Percentiles rank a stretch among this genome's conserved stretches.
Conservation (phyloP, 108 stramenopile genomes). For the Conticribra guillardii region DNA sequence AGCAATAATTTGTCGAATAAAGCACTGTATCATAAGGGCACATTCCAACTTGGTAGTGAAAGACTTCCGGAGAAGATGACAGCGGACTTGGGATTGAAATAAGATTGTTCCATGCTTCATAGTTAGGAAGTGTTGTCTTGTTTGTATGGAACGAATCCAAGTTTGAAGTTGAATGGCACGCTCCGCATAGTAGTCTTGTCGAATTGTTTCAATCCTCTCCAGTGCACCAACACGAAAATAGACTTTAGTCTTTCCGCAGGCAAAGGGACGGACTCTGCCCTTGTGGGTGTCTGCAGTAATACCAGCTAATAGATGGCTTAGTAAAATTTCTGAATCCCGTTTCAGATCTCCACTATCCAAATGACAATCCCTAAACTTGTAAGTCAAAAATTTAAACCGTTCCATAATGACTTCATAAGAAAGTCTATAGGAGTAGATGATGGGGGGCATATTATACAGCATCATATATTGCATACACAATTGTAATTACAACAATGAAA, state of each 20-base stretch:
- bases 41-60: conserved; percentile 37
- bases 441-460: no score
- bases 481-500: no score
- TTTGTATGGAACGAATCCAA: conserved; percentile 51
- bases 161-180: conserved; percentile 59
- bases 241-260: conserved; percentile 85
- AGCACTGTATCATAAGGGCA: conserved; percentile 71
- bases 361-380: conserved; percentile 38
- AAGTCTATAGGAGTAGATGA: no score
- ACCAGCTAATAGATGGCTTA: conserved; percentile 38
- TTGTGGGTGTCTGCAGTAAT: conserved; percentile 38
- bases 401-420: conserved; percentile 67
- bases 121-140: conserved; percentile 38
- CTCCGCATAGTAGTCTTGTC: conserved; percentile 70
- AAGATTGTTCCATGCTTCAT: conserved; percentile 45
- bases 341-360: conserved; percentile 40
- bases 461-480: no score
- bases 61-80: conserved; percentile 20
- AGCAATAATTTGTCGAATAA: conserved; percentile 60
- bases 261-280: conserved; percentile 64
- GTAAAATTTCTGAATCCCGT: conserved; percentile 36
- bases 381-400: conserved; percentile 68
- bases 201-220: conserved; percentile 71
- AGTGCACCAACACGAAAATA: conserved; percentile 85
- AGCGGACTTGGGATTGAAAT: conserved; percentile 54